Base-by-base conservation (phyloP, 164 flowering plant species). In the Vitis rotundifolia region DNA sequence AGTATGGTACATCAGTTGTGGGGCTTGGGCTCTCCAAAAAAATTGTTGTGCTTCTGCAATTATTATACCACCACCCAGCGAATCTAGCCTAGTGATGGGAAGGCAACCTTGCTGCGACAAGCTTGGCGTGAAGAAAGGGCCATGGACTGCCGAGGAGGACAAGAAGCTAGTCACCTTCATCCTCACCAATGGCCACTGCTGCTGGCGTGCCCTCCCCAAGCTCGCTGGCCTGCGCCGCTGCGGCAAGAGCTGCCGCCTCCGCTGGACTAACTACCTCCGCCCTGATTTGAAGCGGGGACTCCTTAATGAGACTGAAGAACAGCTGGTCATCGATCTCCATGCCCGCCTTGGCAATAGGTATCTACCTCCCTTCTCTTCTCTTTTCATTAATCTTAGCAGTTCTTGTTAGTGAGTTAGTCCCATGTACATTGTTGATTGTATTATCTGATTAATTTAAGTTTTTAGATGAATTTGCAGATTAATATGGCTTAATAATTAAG, bases 91-190 rank as follows among this genome's bases (percentile, higher is more conserved):
- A 75, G 75, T 57, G 48, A 89, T 90, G 95, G 95, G 92, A 0
- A 85, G 95, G 71, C 91, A 88, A 73, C 95, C 95, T 74, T 90
- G 92, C 61, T 90, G 95, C 70, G 95, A 90, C 81, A 90, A 90
- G 66, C 77, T 87, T 0, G 92, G 91, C 11, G 89, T 90, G 72
- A 90, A 90, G 90, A 90, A 90, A 66, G 95, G 95, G 49, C 95
- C 95, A 19, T 90, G 95, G 95, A 90, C 92, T 0, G 89, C 88
- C 3, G 95, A 90, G 74, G 95, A 90, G 70, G 95, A 90, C 75
- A 75, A 71, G 64, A 78, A 75, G 58, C 57, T 78, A 31, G 69
- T 75, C 47, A 64, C 54, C 51, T 78, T 75, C 64, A 68, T 78
- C 29, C 71, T 78, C 73, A 68, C 71, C n/a, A 68, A 75, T 29